Base-by-base conservation (phyloP, 2,329 filamentous ascomycete genomes). In the Exophiala aquamarina region DNA sequence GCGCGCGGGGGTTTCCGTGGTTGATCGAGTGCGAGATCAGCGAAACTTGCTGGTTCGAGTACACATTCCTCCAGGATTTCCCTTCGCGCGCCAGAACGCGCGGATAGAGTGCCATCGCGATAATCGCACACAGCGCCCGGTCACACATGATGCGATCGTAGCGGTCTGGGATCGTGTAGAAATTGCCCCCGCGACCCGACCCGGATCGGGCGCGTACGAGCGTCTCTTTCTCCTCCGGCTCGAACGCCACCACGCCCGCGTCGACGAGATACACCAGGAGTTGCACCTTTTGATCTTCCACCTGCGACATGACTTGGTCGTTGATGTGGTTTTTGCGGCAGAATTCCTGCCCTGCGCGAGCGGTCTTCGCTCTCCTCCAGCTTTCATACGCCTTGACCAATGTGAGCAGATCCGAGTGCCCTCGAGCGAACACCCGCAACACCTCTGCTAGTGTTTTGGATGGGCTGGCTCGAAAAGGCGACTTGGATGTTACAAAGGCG, bases 201-300 rank as follows among this genome's bases (percentile, higher is more conserved):
- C 33, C 32, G 33, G 41, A 19, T 18, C 49, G 37, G 3, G 55
- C 53, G 7, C 45, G 46, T 43, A 38, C 50, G 15, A 54, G 32
- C n/a, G 32, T 19, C 9, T 21, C 34, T 41, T 37, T 49, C 37
- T 51, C 50, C 17, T 50, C 56, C 11, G 21, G 31, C 78, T 62
- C 82, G 78, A 57, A 83, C 84, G 9, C 80, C 4, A 97, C 71
- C 55, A 96, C 87, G 0, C 89, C 89, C 1, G 90, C 88, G 59
- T 97, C 93, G 5, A 86, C 86, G 1, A 98, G 77, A 0, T 89
- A 87, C 2, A 88, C 84, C 1, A 96, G 75, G 0, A 98, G 80
- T 61, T 98, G 93, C 5, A 87, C 87, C 68, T 97, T 98, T 43
- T 97, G 78, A 59, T 98, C 93, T 66, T 98, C 93, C 55, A 98